Evolutionary conservation across 441 rosid genomes (phyloP).

Genomic region (Gossypium davidsonii): DNA sequence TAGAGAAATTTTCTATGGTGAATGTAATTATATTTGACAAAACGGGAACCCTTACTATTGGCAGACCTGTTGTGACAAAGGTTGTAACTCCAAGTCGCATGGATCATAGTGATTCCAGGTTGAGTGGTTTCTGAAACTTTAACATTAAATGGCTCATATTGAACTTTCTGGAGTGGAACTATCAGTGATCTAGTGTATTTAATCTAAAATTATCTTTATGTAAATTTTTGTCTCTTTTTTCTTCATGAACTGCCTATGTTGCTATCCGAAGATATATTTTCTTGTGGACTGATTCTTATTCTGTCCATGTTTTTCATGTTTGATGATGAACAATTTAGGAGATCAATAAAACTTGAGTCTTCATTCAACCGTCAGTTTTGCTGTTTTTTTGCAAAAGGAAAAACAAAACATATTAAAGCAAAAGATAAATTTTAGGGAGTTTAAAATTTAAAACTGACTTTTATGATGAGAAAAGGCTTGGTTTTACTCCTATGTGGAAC

Average conservation of each 20-base stretch:
- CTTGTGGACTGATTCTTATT: neutral
- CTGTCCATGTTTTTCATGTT: neutral
- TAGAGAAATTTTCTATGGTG: conserved; percentile 81
- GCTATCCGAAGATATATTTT: neutral
- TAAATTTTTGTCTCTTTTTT: no score
- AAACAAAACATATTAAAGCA: neutral
- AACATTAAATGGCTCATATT: conserved; percentile 9
- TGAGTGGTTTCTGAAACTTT: conserved; percentile 27
- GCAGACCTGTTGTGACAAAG: conserved; percentile 80
- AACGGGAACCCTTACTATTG: conserved; percentile 88
- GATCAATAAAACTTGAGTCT: neutral
- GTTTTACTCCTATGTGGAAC: neutral
- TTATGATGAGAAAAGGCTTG: neutral
- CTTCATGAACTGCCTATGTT: neutral
- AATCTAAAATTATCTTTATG: neutral
- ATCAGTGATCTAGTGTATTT: neutral
- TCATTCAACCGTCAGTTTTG: neutral
- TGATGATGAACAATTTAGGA: neutral
- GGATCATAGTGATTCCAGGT: conserved; percentile 40
- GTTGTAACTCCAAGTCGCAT: conserved; percentile 42
- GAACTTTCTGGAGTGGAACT: neutral
- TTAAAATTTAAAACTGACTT: neutral
- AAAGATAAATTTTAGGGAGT: neutral
- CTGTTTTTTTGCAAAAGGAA: neutral
- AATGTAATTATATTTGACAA: conserved; percentile 82